Evolutionary conservation across 1,284 basidiomycete species (phyloP).

Genomic region (Meripilus lineatus): DNA sequence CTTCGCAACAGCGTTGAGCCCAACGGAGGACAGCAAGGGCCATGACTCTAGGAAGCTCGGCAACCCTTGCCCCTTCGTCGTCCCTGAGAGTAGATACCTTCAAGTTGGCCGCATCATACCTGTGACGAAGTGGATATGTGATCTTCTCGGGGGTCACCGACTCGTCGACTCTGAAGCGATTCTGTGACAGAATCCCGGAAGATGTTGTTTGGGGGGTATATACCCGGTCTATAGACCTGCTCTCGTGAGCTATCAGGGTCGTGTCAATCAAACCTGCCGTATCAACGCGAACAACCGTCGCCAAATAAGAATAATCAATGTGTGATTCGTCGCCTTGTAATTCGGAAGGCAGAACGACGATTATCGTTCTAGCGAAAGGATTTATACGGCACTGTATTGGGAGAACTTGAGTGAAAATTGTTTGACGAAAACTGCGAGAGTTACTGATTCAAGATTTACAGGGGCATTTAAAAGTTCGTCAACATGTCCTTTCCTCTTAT

Average conservation of each 20-base stretch:
- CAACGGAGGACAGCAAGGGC: neutral
- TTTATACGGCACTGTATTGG: neutral
- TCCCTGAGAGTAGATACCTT: neutral
- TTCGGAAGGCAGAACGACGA: neutral
- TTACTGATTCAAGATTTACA: neutral
- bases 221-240: neutral
- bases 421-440: neutral
- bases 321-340: neutral
- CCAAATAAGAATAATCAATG: neutral
- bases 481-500: neutral
- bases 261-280: neutral
- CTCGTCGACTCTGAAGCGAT: neutral
- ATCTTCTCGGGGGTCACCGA: neutral
- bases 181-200: neutral
- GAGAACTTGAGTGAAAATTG: neutral
- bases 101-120: neutral
- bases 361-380: neutral
- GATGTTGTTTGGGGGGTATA: neutral
- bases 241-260: neutral
- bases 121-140: neutral
- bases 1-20: no score
- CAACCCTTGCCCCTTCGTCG: neutral
- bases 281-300: neutral
- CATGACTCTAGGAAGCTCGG: neutral
- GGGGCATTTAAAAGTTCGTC: neutral